Evolutionary conservation across 2,329 filamentous ascomycete species (phyloP).

Genomic region (Aureobasidium sp.): DNA sequence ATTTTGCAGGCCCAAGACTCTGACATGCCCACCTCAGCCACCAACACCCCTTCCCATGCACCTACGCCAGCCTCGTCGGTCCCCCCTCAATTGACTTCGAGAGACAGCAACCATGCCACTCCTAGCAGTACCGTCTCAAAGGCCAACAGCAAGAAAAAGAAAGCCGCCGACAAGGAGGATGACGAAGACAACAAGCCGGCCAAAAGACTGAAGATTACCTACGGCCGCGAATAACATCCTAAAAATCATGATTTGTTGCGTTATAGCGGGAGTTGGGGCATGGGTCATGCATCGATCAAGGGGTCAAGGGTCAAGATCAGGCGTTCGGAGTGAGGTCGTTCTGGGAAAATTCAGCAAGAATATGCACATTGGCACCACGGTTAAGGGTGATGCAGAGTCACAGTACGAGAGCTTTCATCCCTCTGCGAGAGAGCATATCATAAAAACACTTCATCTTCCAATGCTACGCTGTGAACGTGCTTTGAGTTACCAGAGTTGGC

Average conservation of each 20-base stretch:
- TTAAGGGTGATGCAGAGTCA: not conserved
- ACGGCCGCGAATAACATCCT: conserved; percentile 37
- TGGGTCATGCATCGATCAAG: not conserved
- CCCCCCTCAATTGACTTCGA: conserved; percentile 32
- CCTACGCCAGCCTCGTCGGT: conserved; percentile 42
- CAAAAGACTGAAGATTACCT: conserved; percentile 46
- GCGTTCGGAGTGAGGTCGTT: not conserved
- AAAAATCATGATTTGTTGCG: conserved; percentile 11
- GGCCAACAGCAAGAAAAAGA: conserved; percentile 38
- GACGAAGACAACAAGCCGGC: conserved; percentile 39
- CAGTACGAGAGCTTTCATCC: not conserved
- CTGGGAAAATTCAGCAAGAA: not conserved
- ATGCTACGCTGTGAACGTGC: not conserved
- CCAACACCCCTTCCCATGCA: conserved; percentile 39
- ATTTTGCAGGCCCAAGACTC: conserved; percentile 29
- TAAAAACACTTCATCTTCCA: not conserved
- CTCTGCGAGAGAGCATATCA: not conserved
- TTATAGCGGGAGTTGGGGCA: conserved; percentile 15
- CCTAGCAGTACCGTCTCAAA: conserved; percentile 31
- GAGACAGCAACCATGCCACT: conserved; percentile 39
- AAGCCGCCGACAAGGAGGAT: conserved; percentile 39
- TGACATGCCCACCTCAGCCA: conserved; percentile 32
- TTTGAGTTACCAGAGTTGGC: not conserved
- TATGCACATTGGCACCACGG: not conserved
- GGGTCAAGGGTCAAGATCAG: not conserved